Evolutionary conservation across 2,329 filamentous ascomycete species (phyloP), one percentile per base, ranked within the genome.

Genomic region (Colletotrichum kahawae): DNA sequence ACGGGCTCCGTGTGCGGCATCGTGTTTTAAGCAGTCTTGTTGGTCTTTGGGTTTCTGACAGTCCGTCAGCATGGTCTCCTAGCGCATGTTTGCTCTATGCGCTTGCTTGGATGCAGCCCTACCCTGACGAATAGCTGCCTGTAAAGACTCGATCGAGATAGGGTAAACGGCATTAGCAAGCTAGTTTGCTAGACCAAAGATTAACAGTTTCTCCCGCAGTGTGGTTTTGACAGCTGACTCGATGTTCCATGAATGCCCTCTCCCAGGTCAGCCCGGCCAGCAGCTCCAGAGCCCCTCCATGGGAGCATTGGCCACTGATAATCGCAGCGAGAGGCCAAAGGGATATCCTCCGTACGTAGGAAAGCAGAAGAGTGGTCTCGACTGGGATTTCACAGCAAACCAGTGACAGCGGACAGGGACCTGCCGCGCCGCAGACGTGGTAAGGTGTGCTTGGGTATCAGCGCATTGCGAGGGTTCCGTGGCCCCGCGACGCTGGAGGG

Each of bases 391-490:
- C 36, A 31, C 51, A 67, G 65, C 51, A 31, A 51, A 13, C 65
- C 21, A 57, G 51, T 67, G 51, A 67, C 31, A 29, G 27, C 16
- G 7, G 21, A 67, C 65, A 67, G 14, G 63, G 31, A 54, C 29
- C 36, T 31, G 38, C 54, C 67, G 67, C 31, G 71, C 51, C 33
- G 68, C 38, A 51, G 33, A 71, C 68, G 62, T 71, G 68, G 63
- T 72, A 34, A 72, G 18, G 9, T 34, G 29, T 71, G 63, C 72
- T 71, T 75, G 68, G 71, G 62, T 62, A 27, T 24, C 33, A 31
- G 56, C 56, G 56, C 51, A 27, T 64, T 34, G 67, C 29, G 60
- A 71, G 54, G 54, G 51, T 38, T 72, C 43, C 69, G 69, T 64
- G 43, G 57, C 36, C 34, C 65, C 56, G 70, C 34, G 72, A 56